Evolutionary conservation across 495 filamentous ascomycete species (phyloP), one percentile per base, ranked within the genome.

Genomic region (Cercophora samala): DNA sequence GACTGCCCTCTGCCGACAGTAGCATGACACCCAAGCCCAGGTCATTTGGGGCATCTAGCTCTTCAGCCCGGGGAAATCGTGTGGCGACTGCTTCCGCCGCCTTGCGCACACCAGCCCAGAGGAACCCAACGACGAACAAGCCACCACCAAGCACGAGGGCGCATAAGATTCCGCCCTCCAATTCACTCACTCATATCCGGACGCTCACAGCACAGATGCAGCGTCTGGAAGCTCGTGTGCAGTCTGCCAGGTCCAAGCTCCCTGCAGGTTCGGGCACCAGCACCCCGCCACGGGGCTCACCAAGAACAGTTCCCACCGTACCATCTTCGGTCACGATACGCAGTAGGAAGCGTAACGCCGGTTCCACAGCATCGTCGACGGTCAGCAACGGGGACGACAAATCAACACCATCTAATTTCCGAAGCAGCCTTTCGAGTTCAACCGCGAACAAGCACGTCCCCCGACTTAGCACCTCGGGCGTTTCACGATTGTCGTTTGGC

Each of bases 141-240:
- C 32, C 60, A 42, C 26, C 60, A n/a, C 66, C 6, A 54, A 72
- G 52, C 60, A 71, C 21, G 64, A 72, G 74, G 4, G 77, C 81
- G 53, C 74, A 83, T 66, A 80, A 72, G 63, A 65, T 96, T 24
- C 90, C 93, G 29, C 83, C 90, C 46, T 97, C 96, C 19, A 90
- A 88, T 46, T 97, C 96, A 4, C 85, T 99, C 32, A 90, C 90
- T 65, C 95, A 99, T 72, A 94, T 98, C 73, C 92, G 95, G 25
- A 89, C 89, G 3, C 86, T 99, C 63, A 95, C 94, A 65, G 93
- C 91, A 23, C 95, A 97, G 78, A 97, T 99, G 96, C 92, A 97
- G 76, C 88, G 90, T 68, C 87, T 99, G 53, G 96, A 98, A 76
- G 90, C 93, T 65, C 85, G 94, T 32, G 93, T 99, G 6, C 93